Evolutionary conservation across 495 filamentous ascomycete genomes (phyloP), one percentile per base, ranked within the genome.

Genomic region (Tuber calosporum): DNA sequence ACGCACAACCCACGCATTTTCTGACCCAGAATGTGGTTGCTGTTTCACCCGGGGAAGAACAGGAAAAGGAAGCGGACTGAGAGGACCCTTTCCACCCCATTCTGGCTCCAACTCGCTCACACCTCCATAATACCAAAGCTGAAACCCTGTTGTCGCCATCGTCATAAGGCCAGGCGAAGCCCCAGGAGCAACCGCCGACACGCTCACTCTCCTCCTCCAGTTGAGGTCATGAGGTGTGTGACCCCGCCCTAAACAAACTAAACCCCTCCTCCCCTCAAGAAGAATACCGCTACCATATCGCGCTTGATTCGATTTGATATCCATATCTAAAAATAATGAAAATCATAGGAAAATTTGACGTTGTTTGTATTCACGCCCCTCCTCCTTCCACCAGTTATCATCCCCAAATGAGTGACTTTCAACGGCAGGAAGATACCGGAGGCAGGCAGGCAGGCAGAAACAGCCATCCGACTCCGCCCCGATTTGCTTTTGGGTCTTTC

Each of bases 181-280:
- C 53, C n/a, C 30, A 2, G 11, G 26, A 62, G 53, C 53, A 62
- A 34, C 53, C 26, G 53, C 53, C 13, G 53, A 62, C 48, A 48
- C 22, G 1, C 6, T n/a, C 22, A 2, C 45, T 34, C 26, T 17
- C 13, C 13, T 11, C 13, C 30, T 62, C 19, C 53, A 62, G 26
- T 62, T 34, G 53, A 26, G 53, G 53, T 62, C 53, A 62, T 62
- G 53, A 62, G 53, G 26, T 62, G 30, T 34, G 53, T 62, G 53
- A 62, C 53, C 53, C 53, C 53, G 6, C 53, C 53, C 53, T 62
- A 34, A 34, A 62, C 34, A 30, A 53, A 53, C 45, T 8, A 26
- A 53, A 26, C 45, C 19, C 41, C 41, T 19, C 17, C 11, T 19
- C 4, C 5, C 45, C 45, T n/a, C 7, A 53, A n/a, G 7, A 8